Base-by-base conservation (phyloP, 2,329 filamentous ascomycete species). In the Colletotrichum sp. region DNA sequence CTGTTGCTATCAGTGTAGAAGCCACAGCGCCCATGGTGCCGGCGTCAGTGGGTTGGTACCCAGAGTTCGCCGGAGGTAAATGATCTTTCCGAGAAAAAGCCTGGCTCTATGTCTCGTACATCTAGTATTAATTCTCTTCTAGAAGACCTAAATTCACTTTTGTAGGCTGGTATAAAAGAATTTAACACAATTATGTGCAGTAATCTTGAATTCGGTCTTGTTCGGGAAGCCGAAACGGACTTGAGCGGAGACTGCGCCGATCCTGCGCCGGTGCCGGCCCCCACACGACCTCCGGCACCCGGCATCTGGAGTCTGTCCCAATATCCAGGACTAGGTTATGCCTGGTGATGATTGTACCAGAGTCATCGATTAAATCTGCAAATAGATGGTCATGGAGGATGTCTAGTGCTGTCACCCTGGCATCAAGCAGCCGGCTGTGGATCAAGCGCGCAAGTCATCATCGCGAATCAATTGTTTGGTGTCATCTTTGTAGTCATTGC, bases 121-220 rank as follows among this genome's bases (percentile, higher is more conserved):
- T 1, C 18, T 0, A n/a, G 18, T 0, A n/a, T n/a, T 1, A 7
- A n/a, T 7, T n/a, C 39, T n/a, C 18, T 49, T 49, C 18, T 0
- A 12, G 18, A n/a, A 49, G 39, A n/a, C 4, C 5, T 0, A 0
- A 1, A 6, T n/a, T 3, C 18, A 49, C 1, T 12, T 3, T 12
- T 7, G 9, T 3, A 21, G 39, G 39, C 18, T 12, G 18, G 39
- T 1, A 49, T 0, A 49, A 49, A 5, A 49, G 39, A 49, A 49
- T n/a, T 4, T 49, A 0, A n/a, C 18, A 49, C 3, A 7, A 12
- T n/a, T 7, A 2, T 1, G 18, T n/a, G 39, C 39, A n/a, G 39
- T n/a, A 4, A 12, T 12, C 39, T 49, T n/a, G 39, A 49, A 49
- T 9, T 21, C 7, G 39, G 2, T 49, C 18, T 49, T n/a, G 18